Conservation (phyloP, 768 basidiomycete genomes). For the Leccinum obscurum region DNA sequence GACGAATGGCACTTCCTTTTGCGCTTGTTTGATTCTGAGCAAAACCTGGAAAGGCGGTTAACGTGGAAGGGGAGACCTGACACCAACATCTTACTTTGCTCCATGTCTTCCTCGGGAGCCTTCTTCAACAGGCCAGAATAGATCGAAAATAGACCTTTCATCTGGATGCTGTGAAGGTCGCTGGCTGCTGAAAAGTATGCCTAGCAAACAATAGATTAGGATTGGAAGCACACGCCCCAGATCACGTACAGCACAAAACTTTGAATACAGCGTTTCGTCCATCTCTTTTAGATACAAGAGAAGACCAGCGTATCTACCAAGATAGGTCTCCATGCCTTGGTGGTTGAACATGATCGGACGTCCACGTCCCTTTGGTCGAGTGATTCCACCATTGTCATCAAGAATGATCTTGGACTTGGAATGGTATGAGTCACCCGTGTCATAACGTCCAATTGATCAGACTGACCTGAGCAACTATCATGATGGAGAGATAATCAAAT, state of each 20-base stretch:
- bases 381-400: conserved; percentile 60
- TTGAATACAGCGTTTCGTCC: conserved; percentile 86
- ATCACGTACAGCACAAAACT: conserved; percentile 79
- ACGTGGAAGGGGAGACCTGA: not conserved
- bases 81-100: conserved; percentile 53
- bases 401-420: conserved; percentile 66
- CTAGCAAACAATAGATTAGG: conserved; percentile 41
- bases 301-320: conserved; percentile 86
- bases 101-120: conserved; percentile 67
- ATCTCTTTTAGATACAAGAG: conserved; percentile 95
- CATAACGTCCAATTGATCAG: not conserved
- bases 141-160: conserved; percentile 65
- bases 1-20: conserved; percentile 66
- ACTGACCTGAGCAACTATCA: conserved; percentile 85
- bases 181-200: conserved; percentile 89
- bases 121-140: conserved; percentile 65
- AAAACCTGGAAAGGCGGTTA: conserved; percentile 43
- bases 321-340: conserved; percentile 72
- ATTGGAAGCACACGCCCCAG: not conserved
- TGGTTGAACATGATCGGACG: conserved; percentile 60
- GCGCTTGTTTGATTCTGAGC: conserved; percentile 27
- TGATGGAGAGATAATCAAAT: conserved; percentile 85
- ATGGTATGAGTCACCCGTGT: conserved; percentile 9
- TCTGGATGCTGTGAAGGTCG: conserved; percentile 77
- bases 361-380: conserved; percentile 42